Conservation (phyloP, 108 stramenopile genomes). For the Skeletonema costatum region DNA sequence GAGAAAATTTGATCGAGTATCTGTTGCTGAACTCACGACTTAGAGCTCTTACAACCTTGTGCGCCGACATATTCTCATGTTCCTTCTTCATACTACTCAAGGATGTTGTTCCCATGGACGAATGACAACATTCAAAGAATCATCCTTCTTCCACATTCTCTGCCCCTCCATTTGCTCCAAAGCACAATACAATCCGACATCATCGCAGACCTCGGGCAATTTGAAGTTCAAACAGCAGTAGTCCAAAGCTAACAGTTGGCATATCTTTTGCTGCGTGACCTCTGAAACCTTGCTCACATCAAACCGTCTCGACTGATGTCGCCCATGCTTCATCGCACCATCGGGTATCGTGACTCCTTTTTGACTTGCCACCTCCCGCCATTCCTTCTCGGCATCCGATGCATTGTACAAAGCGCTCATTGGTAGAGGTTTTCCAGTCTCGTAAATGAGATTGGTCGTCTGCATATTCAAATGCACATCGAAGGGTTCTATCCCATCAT, state of each 20-base stretch:
- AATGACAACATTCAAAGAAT: background rate
- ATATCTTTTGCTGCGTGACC: slow-evolving; percentile 41
- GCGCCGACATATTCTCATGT: no score
- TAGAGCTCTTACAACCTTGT: no score
- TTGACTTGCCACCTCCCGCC: slow-evolving; percentile 26
- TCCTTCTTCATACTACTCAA: no score
- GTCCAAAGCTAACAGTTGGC: slow-evolving; percentile 34
- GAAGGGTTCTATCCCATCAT: slow-evolving; percentile 42
- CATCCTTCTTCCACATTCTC: background rate
- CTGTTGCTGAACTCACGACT: no score
- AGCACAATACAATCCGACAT: slow-evolving; percentile 27
- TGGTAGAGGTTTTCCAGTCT: slow-evolving; percentile 35
- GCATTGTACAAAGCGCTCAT: slow-evolving; percentile 41
- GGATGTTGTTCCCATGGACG: no score
- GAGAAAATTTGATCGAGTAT: no score
- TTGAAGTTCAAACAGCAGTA: slow-evolving; percentile 48
- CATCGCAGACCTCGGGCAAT: slow-evolving; percentile 36
- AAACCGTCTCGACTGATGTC: slow-evolving; percentile 37
- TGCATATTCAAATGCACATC: slow-evolving; percentile 47
- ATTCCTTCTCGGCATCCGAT: slow-evolving; percentile 31
- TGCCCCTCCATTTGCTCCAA: slow-evolving; percentile 11
- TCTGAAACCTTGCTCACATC: slow-evolving; percentile 31
- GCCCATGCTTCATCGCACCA: slow-evolving; percentile 24
- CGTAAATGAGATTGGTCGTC: slow-evolving; percentile 26
- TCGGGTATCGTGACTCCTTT: slow-evolving; percentile 23